These are phyloP conservation scores for Dictyostelium purpureum DNA, from an alignment of 78 protist genomes.

Conservation along the genomic window DNA sequence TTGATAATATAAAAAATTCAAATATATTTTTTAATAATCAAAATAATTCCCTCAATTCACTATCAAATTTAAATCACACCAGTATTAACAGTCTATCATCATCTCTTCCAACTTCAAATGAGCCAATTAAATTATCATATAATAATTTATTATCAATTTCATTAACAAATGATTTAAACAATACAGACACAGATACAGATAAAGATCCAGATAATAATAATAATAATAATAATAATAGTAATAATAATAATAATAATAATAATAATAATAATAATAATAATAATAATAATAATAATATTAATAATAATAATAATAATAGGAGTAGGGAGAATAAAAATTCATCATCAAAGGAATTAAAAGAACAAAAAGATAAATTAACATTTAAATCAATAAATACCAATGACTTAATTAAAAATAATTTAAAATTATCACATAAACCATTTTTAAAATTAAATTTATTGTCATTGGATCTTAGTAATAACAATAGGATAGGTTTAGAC, in stretches of 20 bases:
- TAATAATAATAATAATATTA: neutral
- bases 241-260: neutral
- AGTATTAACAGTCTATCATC: neutral
- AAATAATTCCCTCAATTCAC: neutral
- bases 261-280: neutral
- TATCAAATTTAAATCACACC: neutral
- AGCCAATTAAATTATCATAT: no score
- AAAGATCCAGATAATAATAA: neutral
- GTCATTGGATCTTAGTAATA: slow-evolving; percentile 22
- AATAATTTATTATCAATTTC: no score
- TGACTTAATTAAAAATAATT: neutral
- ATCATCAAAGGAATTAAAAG: neutral
- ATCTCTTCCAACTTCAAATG: no score
- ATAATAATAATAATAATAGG: neutral
- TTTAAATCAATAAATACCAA: neutral
- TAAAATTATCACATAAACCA: slow-evolving; percentile 6
- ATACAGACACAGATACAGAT: no score
- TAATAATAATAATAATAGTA: neutral
- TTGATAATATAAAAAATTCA: neutral
- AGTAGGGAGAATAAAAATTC: neutral
- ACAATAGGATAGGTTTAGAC: slow-evolving; percentile 11
- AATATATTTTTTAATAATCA: neutral
- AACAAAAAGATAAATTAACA: neutral
- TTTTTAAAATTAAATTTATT: neutral
- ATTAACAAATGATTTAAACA: no score